Base-by-base conservation (phyloP, 768 basidiomycete genomes). In the Phylloporus sp. region DNA sequence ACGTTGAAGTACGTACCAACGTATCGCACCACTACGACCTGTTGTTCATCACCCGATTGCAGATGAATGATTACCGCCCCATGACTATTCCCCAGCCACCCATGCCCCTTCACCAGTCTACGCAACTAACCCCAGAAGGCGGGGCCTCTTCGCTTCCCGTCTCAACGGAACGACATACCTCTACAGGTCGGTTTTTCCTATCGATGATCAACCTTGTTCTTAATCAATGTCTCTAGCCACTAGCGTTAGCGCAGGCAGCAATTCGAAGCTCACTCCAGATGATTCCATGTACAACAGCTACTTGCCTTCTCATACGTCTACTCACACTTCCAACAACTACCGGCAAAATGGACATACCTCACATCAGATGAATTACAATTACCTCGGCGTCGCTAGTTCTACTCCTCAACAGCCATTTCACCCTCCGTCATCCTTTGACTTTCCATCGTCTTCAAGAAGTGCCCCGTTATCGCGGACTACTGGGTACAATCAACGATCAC, bases 61-160 rank as follows among this genome's bases (percentile, higher is more conserved):
- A 66, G 66, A 48, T 62, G 45, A 53, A 37, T 40, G 65, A 67
- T 21, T 69, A 65, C 28, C 54, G 66, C 26, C 60, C 64, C 0
- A 62, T 66, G 60, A 45, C 62, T 8, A 67, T 66, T 36, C 66
- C 66, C 23, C 67, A 64, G 10, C 64, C 64, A 23, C 64, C 64
- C 3, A 62, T 68, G 50, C 60, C 65, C 3, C 54, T 58, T 14
- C 64, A 61, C 28, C 61, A 61, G 28, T 60, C 64, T 5, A 35
- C 62, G 3, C 66, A 61, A 36, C 44, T 66, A 22, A 53, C 59
- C 3, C 42, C 57, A 3, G 39, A 51, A 47, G 38, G 49, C 21
- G 38, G 52, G 5, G 49, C 46, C n/a, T 55, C 65, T 9, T 61
- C 63, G 35, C 61, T 69, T 46, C 65, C 67, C 14, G 33, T 69